These are phyloP conservation scores for Ceratopteris richardii DNA, from an alignment of 75 land plant genomes.

Conservation along the genomic window DNA sequence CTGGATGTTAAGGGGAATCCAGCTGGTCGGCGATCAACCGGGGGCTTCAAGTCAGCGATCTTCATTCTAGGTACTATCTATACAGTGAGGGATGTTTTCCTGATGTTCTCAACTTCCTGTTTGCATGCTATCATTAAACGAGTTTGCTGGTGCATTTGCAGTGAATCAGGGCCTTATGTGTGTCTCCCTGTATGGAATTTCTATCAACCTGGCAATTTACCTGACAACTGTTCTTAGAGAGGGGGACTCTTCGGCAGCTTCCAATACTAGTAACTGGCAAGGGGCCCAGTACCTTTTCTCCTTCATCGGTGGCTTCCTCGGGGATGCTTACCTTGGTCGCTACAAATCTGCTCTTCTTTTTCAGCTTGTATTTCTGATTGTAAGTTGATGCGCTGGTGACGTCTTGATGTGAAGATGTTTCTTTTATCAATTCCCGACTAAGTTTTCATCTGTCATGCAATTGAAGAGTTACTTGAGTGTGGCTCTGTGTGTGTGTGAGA, in stretches of 20 bases:
- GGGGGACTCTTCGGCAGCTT: slow-evolving; percentile 18
- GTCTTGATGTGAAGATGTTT: slow-evolving; percentile 13
- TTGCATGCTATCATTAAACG: background rate
- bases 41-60: slow-evolving; percentile 45
- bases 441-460: too few relatives aligned
- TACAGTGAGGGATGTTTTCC: background rate
- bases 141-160: background rate
- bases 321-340: slow-evolving; percentile 23
- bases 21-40: slow-evolving; percentile 28
- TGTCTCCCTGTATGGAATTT: slow-evolving; percentile 17
- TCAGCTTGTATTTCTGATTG: slow-evolving; percentile 13
- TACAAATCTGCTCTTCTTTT: slow-evolving; percentile 20
- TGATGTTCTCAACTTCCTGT: background rate
- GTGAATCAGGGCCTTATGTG: slow-evolving; percentile 15
- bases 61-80: slow-evolving; percentile 47
- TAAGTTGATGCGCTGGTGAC: slow-evolving; percentile 19
- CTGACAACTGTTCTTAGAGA: slow-evolving; percentile 19
- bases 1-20: slow-evolving; percentile 38
- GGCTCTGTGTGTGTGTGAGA: too few relatives aligned
- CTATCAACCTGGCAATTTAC: slow-evolving; percentile 20
- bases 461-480: too few relatives aligned
- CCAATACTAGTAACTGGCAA: slow-evolving; percentile 26
- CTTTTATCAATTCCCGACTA: too few relatives aligned
- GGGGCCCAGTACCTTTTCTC: slow-evolving; percentile 22
- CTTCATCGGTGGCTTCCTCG: slow-evolving; percentile 20